Conservation (phyloP, 768 basidiomycete genomes). For the Amanita pallidorosea region DNA sequence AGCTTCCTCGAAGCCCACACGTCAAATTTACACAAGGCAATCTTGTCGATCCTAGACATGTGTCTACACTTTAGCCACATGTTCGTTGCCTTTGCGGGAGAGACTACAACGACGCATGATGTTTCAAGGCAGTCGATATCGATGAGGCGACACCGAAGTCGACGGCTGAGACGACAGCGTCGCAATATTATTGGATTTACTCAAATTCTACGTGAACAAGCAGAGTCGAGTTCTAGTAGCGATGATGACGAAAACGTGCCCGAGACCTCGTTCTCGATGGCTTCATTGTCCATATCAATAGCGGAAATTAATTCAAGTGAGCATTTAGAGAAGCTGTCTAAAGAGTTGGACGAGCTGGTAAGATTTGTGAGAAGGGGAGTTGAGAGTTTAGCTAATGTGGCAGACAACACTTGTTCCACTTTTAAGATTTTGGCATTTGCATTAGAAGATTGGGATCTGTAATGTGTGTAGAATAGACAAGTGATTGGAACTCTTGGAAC, state of each 20-base stretch:
- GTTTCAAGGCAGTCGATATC: constrained; percentile 38
- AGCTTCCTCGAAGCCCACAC: constrained; percentile 55
- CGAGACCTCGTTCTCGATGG: constrained; percentile 29
- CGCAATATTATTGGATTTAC: constrained; percentile 57
- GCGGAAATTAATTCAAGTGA: constrained; percentile 37
- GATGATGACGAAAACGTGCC: constrained; percentile 25
- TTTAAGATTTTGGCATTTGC: constrained; percentile 69
- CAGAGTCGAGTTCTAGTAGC: constrained; percentile 35
- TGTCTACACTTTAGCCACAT: constrained; percentile 57
- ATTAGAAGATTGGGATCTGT: constrained; percentile 70
- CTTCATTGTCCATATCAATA: constrained; percentile 14
- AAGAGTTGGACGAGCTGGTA: constrained; percentile 62
- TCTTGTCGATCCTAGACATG: constrained; percentile 66
- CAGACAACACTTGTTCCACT: constrained; percentile 44
- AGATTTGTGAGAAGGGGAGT: constrained; percentile 58
- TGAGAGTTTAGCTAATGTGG: constrained; percentile 52
- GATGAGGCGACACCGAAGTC: constrained; percentile 51
- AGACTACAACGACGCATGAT: constrained; percentile 50
- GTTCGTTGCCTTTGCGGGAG: constrained; percentile 50
- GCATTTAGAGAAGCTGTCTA: constrained; percentile 52
- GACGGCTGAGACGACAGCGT: constrained; percentile 42
- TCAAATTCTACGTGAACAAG: constrained; percentile 19
- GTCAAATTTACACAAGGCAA: constrained; percentile 49
- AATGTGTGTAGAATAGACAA: constrained; percentile 8
- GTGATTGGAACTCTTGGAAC: neutral